Evolutionary conservation across 2,329 filamentous ascomycete species (phyloP).

Genomic region (Alternaria ventricosa): DNA sequence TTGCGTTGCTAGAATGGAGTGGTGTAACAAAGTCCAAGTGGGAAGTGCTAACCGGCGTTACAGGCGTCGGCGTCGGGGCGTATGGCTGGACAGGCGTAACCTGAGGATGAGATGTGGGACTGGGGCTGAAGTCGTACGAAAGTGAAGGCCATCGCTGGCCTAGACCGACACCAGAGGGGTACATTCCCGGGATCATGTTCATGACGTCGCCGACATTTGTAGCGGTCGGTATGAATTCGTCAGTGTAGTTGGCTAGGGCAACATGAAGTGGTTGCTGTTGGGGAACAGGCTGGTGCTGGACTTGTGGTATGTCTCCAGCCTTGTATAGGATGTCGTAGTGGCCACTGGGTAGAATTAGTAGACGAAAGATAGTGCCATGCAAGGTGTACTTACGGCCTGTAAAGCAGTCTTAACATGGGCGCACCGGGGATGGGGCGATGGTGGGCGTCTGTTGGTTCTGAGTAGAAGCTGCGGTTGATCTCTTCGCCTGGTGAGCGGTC

Average conservation of each 20-base stretch:
- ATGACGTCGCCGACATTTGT: constrained; percentile 44
- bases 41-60: constrained; percentile 35
- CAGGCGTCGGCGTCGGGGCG: constrained; percentile 36
- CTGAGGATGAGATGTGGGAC: constrained; percentile 41
- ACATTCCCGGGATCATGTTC: constrained; percentile 56
- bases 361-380: background rate
- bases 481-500: constrained; percentile 81
- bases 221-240: constrained; percentile 51
- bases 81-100: constrained; percentile 43
- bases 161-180: constrained; percentile 39
- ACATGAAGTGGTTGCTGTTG: constrained; percentile 43
- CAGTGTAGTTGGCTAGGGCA: constrained; percentile 45
- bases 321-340: constrained; percentile 96
- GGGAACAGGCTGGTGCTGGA: constrained; percentile 33
- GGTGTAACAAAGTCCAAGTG: constrained; percentile 45
- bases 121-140: constrained; percentile 46
- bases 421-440: constrained; percentile 52
- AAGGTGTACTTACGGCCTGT: constrained; percentile 64
- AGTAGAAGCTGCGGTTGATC: constrained; percentile 71
- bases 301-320: constrained; percentile 57
- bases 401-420: constrained; percentile 72
- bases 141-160: constrained; percentile 43
- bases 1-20: constrained; percentile 33
- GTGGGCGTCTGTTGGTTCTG: constrained; percentile 59
- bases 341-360: constrained; percentile 58